Percentiles rank a stretch among this genome's conserved stretches.
phyloP scores from a whole-genome alignment of 129 eudicot genomes.

The Tagetes patula region DNA sequence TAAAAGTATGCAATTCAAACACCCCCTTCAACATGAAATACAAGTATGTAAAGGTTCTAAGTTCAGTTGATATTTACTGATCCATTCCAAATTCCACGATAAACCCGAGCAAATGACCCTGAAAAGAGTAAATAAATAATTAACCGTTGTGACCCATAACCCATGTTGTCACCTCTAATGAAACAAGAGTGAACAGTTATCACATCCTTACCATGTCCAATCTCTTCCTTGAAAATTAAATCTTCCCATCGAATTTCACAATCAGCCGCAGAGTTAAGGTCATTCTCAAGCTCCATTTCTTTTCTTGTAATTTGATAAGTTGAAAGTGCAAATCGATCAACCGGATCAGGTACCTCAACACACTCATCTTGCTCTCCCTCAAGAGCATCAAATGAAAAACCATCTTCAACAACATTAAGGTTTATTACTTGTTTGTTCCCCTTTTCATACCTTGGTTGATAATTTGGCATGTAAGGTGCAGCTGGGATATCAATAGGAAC shows the following conservation, averaged over 20 bases:
- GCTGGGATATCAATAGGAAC: slow-evolving; percentile 28
- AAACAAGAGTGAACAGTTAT: background rate
- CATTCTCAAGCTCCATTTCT: slow-evolving; percentile 45
- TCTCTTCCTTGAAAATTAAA: slow-evolving; percentile 61
- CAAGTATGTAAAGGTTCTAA: slow-evolving; percentile 22
- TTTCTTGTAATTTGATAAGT: slow-evolving; percentile 22
- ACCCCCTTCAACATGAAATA: background rate
- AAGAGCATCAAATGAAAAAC: slow-evolving; percentile 28
- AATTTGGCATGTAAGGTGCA: slow-evolving; percentile 19
- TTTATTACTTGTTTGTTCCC: slow-evolving; percentile 27
- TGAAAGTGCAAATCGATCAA: slow-evolving; percentile 27
- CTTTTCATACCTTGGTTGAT: slow-evolving; percentile 13
- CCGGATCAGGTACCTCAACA: slow-evolving; percentile 30
- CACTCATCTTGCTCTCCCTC: slow-evolving; percentile 32
- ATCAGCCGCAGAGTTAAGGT: slow-evolving; percentile 35
- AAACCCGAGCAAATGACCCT: slow-evolving; percentile 87
- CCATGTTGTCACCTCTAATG: background rate
- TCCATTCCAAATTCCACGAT: slow-evolving; percentile 92
- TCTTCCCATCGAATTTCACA: slow-evolving; percentile 83
- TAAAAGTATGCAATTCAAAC: background rate
- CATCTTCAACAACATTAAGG: slow-evolving; percentile 31
- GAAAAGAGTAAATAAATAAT: slow-evolving; percentile 21
- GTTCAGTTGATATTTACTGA: slow-evolving; percentile 45
- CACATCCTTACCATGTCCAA: slow-evolving; percentile 67
- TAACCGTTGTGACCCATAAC: background rate